Percentiles rank a stretch among this genome's conserved stretches.
Evolutionary conservation across 495 filamentous ascomycete genomes (phyloP).

Genomic region (Aspergillus sparsus): DNA sequence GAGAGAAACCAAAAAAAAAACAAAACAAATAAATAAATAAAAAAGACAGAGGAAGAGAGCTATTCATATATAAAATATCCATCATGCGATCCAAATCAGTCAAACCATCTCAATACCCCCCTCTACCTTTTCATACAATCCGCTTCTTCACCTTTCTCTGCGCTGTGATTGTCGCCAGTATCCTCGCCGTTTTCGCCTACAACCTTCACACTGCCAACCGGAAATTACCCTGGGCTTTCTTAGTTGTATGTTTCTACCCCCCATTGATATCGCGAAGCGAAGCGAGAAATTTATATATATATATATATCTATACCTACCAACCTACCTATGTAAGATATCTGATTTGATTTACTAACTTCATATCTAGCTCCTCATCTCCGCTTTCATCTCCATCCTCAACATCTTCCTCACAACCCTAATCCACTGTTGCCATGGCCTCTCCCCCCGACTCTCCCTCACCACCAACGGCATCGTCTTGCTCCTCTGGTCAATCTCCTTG

Average conservation of each 20-base stretch:
- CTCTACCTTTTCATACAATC: slow-evolving; percentile 59
- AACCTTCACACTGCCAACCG: slow-evolving; percentile 56
- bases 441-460: slow-evolving; percentile 56
- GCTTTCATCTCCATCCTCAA: slow-evolving; percentile 57
- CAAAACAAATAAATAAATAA: no score
- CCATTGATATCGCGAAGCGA: no score
- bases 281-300: not conserved
- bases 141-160: slow-evolving; percentile 53
- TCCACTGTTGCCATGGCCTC: slow-evolving; percentile 59
- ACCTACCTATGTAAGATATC: no score
- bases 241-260: slow-evolving; percentile 50
- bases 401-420: slow-evolving; percentile 52
- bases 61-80: not conserved
- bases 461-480: slow-evolving; percentile 51
- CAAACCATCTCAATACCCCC: slow-evolving; percentile 59
- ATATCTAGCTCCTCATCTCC: slow-evolving; percentile 53
- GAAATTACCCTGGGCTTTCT: slow-evolving; percentile 63
- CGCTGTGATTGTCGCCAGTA: slow-evolving; percentile 55
- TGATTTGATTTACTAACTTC: slow-evolving; percentile 7
- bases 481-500: slow-evolving; percentile 61
- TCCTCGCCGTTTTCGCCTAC: slow-evolving; percentile 63
- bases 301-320: slow-evolving; percentile 1
- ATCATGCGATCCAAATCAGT: slow-evolving; percentile 40
- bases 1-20: no score
- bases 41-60: not conserved